Evolutionary conservation across 176 grass and related monocot species (phyloP), one percentile per base, ranked within the genome.

Genomic region (Melocanna baccifera): DNA sequence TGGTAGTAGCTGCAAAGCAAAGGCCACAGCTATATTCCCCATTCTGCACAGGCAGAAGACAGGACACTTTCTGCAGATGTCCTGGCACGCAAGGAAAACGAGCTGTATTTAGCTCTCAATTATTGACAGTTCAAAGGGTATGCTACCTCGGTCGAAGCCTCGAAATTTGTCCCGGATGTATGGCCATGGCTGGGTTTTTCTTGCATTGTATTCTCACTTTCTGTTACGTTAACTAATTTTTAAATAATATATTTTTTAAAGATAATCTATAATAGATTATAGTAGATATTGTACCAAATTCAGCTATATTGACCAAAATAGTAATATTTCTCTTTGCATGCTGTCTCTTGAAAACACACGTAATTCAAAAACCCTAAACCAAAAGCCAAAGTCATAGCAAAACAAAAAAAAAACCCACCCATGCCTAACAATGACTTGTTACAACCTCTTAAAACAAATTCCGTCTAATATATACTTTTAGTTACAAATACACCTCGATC

Each of bases 121-220:
- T 89, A 75, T 85, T 55, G 36, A 82, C 78, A 9, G 88, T 63
- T 85, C 70, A 45, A 50, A 65, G 34, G 9, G 18, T 26, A 37
- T 67, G 8, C 4, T 45, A 50, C 36, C 29, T 79, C 46, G 25
- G 37, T 39, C 28, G 67, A 40, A 67, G 20, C 58, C 39, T 70
- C 22, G 62, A 53, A 19, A 70, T n/a, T 57, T 23, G 3, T 10
- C 57, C 9, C 18, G 39, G 57, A 14, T 47, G 26, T 11, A 64
- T 25, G 4, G 26, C 39, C 52, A 23, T 15, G 9, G 30, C 80
- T 28, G 59, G 26, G 32, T 34, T 34, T 1, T 34, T 34, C 4
- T 34, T 34, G 4, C n/a, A n/a, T n/a, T n/a, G n/a, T n/a, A n/a
- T 36, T 36, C 4, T 36, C 4, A 36, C 4, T 36, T 36, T 36